These are phyloP conservation scores for Rhodotorula sp. DNA, from an alignment of 1,284 basidiomycete genomes.

Conservation along the genomic window DNA sequence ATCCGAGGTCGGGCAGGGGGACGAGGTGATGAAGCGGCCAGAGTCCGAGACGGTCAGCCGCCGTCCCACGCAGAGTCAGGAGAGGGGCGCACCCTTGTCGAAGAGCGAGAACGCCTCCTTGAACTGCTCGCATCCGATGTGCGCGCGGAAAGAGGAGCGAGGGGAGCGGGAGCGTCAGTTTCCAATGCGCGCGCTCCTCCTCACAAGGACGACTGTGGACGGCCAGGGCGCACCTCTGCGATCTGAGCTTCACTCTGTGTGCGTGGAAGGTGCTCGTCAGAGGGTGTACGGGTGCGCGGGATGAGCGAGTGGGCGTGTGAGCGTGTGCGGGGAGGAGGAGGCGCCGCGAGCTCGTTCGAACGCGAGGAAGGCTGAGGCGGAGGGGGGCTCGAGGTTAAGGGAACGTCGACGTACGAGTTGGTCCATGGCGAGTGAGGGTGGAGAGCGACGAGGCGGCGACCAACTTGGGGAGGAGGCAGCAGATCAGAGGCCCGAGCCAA, in stretches of 20 bases:
- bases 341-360: background rate
- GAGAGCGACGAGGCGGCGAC: background rate
- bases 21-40: background rate
- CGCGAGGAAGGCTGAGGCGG: background rate
- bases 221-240: constrained; percentile 20
- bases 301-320: background rate
- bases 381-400: no score
- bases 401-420: constrained; percentile 11
- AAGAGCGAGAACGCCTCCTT: constrained; percentile 44
- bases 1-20: background rate
- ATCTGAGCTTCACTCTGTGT: constrained; percentile 34
- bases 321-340: background rate
- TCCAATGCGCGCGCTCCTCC: background rate
- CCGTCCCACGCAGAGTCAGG: no score
- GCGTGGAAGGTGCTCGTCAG: background rate
- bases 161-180: background rate
- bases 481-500: no score
- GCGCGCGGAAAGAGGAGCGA: background rate
- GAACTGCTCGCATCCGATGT: constrained; percentile 16
- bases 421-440: constrained; percentile 12
- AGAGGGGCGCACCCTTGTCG: constrained; percentile 37
- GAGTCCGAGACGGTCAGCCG: background rate
- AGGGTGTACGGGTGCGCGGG: background rate
- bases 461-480: background rate
- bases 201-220: background rate